A percentile compares a stretch with the other conserved stretches of the same genome.
Evolutionary conservation across 257 asterid species (phyloP).

Genomic region (Primulina huaijiensis): DNA sequence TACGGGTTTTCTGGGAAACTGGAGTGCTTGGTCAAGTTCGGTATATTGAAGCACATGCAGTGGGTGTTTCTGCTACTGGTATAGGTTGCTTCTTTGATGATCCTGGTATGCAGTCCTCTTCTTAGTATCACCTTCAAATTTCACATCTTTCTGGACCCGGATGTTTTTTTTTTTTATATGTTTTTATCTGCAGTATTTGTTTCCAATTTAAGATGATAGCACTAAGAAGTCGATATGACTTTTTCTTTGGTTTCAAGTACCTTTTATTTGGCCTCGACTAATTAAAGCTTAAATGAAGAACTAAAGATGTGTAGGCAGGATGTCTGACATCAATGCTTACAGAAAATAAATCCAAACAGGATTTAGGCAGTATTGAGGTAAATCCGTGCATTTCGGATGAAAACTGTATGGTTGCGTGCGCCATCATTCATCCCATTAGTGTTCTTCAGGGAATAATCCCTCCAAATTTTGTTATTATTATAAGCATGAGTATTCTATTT

Average conservation of each 20-base stretch:
- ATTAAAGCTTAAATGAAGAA: too few species aligned
- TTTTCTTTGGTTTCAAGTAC: too few species aligned
- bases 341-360: too few species aligned
- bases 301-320: too few species aligned
- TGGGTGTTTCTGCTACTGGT: slow-evolving; percentile 92
- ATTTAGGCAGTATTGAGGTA: neutral
- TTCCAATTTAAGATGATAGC: slow-evolving; percentile 6
- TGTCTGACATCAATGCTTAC: too few species aligned
- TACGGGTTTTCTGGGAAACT: slow-evolving; percentile 92
- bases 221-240: neutral
- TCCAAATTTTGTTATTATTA: neutral
- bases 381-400: neutral
- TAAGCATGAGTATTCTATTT: neutral
- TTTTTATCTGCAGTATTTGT: neutral
- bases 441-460: neutral
- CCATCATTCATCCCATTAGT: neutral
- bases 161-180: neutral
- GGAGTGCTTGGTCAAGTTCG: slow-evolving; percentile 96
- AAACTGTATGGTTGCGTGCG: neutral
- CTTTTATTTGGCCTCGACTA: too few species aligned
- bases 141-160: neutral
- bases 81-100: slow-evolving; percentile 95
- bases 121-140: neutral
- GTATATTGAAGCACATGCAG: slow-evolving; percentile 91
- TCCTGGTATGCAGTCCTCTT: slow-evolving; percentile 55